Conservation (phyloP, 352 stramenopile genomes). For the Globisporangium ultimum region DNA sequence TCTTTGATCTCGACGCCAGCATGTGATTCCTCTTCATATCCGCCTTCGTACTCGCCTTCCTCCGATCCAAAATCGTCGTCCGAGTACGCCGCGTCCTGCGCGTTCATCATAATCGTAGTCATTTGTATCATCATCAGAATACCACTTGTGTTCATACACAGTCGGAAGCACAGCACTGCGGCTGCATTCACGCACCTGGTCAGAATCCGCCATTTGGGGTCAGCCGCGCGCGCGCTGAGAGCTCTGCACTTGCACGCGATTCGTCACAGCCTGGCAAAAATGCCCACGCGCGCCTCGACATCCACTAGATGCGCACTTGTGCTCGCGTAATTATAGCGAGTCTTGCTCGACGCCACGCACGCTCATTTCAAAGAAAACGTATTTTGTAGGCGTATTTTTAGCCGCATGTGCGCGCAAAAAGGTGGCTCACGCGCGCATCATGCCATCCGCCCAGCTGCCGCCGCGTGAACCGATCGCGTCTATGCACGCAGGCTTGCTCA, state of each 20-base stretch:
- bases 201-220: constrained; percentile 21
- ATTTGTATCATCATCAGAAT: not conserved
- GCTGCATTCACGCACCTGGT: constrained; percentile 3
- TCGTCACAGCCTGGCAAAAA: no score
- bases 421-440: no score
- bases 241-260: not conserved
- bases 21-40: constrained; percentile 23
- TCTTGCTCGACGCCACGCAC: no score
- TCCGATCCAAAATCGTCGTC: constrained; percentile 51
- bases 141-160: no score
- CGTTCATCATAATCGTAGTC: not conserved
- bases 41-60: constrained; percentile 15
- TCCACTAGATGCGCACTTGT: no score
- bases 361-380: no score
- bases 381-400: no score
- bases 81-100: constrained; percentile 34
- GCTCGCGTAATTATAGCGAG: no score
- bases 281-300: no score
- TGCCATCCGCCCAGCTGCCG: not conserved
- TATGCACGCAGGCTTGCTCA: not conserved
- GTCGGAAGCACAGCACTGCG: not conserved
- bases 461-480: not conserved
- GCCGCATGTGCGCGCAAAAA: no score
- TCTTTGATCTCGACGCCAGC: constrained; percentile 16
- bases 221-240: not conserved